These are phyloP conservation scores for rapeseed (Brassica napus) DNA, from an alignment of 345 rosid species.

Conservation along the genomic window Da-Ae NC_063434.1:2801001-2801500, in stretches of 20 bases:
- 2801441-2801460: constrained; percentile 38
- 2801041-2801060: constrained; percentile 1
- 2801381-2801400: neutral
- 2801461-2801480: constrained; percentile 29
- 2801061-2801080: constrained; percentile 36
- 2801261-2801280: constrained; percentile 1
- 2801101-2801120: constrained; percentile 30
- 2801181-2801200: neutral
- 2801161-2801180: constrained; percentile 5
- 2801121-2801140: constrained; percentile 35
- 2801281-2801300: constrained; percentile 8
- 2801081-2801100: constrained; percentile 22
- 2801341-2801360: constrained; percentile 24
- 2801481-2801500: constrained; percentile 7
- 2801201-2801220: neutral
- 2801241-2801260: neutral
- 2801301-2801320: constrained; percentile 34
- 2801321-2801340: constrained; percentile 39
- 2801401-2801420: constrained; percentile 29
- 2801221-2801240: neutral
- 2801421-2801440: constrained; percentile 32
- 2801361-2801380: constrained; percentile 15
- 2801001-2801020: neutral
- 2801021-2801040: neutral
- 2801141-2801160: neutral